A percentile compares a stretch with the other conserved stretches of the same genome.
phyloP scores from a whole-genome alignment of 495 filamentous ascomycete species.

The Umbilicaria muhlenbergii region DNA sequence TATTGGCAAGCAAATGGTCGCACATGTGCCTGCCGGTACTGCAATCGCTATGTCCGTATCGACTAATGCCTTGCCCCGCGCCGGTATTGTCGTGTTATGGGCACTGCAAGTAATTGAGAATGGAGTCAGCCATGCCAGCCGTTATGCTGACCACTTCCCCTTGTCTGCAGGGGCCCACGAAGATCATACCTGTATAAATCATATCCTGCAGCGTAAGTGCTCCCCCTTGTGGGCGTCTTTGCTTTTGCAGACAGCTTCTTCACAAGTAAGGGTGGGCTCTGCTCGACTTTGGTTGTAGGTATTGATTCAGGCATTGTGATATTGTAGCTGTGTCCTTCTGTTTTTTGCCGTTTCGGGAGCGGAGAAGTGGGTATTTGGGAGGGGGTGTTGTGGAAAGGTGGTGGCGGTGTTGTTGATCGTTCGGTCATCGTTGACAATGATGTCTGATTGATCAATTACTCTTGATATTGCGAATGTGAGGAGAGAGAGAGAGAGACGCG shows the following conservation, averaged over 20 bases:
- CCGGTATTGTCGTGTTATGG: slow-evolving; percentile 55
- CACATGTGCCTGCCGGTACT: slow-evolving; percentile 77
- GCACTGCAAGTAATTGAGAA: slow-evolving; percentile 28
- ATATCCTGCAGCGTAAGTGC: slow-evolving; percentile 81
- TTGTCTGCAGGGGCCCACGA: not conserved
- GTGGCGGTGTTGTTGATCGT: slow-evolving; percentile 2
- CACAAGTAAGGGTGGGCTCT: slow-evolving; percentile 50
- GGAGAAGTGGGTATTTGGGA: slow-evolving; percentile 46
- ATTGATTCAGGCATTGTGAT: slow-evolving; percentile 20
- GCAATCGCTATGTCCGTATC: slow-evolving; percentile 85
- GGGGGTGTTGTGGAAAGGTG: slow-evolving; percentile 13
- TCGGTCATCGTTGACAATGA: too few species aligned
- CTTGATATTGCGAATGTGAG: too few species aligned
- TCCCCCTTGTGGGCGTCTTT: slow-evolving; percentile 69
- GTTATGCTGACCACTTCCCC: not conserved
- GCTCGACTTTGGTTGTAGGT: slow-evolving; percentile 22
- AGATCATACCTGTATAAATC: slow-evolving; percentile 49
- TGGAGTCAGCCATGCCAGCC: not conserved
- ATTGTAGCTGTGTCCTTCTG: slow-evolving; percentile 15
- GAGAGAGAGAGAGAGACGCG: too few species aligned
- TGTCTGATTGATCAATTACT: too few species aligned
- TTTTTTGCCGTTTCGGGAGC: slow-evolving; percentile 48
- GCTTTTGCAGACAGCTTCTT: slow-evolving; percentile 69
- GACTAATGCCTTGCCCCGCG: slow-evolving; percentile 69
- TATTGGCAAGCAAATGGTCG: slow-evolving; percentile 14